Evolutionary conservation across 2,329 filamentous ascomycete species (phyloP).

Genomic region (Triangularia verruculosa): DNA sequence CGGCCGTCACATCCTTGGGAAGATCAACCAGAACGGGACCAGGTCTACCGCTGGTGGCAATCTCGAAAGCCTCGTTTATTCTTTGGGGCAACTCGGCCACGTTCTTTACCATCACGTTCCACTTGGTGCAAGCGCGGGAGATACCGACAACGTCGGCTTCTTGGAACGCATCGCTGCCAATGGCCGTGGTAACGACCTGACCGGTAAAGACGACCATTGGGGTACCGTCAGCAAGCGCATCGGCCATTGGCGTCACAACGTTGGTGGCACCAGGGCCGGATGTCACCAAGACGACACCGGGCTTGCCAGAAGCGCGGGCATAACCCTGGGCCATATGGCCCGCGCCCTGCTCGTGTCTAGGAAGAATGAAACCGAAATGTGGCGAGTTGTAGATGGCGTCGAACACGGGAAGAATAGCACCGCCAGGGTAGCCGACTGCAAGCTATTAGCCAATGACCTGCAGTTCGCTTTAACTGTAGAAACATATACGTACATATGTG

Average conservation of each 20-base stretch:
- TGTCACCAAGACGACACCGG: constrained; percentile 93
- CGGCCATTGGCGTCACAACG: constrained; percentile 92
- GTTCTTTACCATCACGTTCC: constrained; percentile 98
- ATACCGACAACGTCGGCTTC: constrained; percentile 95
- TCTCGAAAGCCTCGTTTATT: constrained; percentile 98
- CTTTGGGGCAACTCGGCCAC: constrained; percentile 87
- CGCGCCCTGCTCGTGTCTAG: constrained; percentile 94
- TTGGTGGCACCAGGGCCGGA: constrained; percentile 97
- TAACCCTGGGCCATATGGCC: constrained; percentile 99
- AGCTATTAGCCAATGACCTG: constrained; percentile 1
- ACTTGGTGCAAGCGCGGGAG: constrained; percentile 92
- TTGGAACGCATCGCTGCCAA: constrained; percentile 95
- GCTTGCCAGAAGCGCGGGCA: constrained; percentile 87
- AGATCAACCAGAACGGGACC: constrained; percentile 94
- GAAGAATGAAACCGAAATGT: constrained; percentile 94
- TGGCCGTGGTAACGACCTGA: constrained; percentile 85
- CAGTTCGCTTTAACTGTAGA: too few relatives aligned
- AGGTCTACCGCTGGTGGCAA: constrained; percentile 88
- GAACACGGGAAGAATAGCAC: constrained; percentile 95
- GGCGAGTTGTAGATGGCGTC: constrained; percentile 98
- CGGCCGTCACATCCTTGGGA: constrained; percentile 93
- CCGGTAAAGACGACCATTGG: constrained; percentile 95
- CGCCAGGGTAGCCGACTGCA: constrained; percentile 82
- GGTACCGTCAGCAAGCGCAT: constrained; percentile 91
- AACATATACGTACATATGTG: constrained; percentile 77